Conservation (phyloP, 2,329 filamentous ascomycete species). For the Stachybotrys chartarum region DNA sequence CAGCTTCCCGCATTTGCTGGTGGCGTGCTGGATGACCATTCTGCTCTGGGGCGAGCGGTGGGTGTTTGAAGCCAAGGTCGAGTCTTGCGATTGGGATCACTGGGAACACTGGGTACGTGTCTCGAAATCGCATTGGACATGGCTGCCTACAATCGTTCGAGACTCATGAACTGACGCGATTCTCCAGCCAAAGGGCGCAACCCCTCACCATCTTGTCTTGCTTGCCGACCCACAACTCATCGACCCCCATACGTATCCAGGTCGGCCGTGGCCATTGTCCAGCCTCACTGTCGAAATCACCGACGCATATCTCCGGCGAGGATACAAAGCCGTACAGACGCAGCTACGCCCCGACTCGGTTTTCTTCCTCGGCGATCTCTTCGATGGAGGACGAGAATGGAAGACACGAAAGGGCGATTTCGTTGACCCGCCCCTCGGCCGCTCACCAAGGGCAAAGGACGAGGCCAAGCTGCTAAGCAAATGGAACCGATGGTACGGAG, state of each 20-base stretch:
- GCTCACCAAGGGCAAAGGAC: slow-evolving; percentile 34
- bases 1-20: slow-evolving; percentile 60
- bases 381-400: slow-evolving; percentile 96
- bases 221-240: slow-evolving; percentile 88
- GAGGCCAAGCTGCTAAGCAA: slow-evolving; percentile 52
- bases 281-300: slow-evolving; percentile 56
- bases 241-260: slow-evolving; percentile 91
- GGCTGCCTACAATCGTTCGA: too few species aligned
- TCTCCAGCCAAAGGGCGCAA: slow-evolving; percentile 63
- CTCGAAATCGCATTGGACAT: not conserved
- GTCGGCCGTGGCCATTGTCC: slow-evolving; percentile 56
- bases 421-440: slow-evolving; percentile 52
- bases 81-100: slow-evolving; percentile 69
- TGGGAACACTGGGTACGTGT: slow-evolving; percentile 87
- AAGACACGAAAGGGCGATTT: slow-evolving; percentile 59
- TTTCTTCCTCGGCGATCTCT: slow-evolving; percentile 88
- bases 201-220: slow-evolving; percentile 77
- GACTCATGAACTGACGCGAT: slow-evolving; percentile 7
- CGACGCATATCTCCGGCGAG: slow-evolving; percentile 81
- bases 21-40: slow-evolving; percentile 66
- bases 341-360: slow-evolving; percentile 77
- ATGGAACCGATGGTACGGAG: slow-evolving; percentile 69
- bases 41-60: slow-evolving; percentile 82
- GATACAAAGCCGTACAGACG: slow-evolving; percentile 71
- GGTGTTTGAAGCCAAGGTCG: slow-evolving; percentile 64